Percentiles rank a stretch among this genome's conserved stretches.
phyloP scores from a whole-genome alignment of 2,329 filamentous ascomycete genomes.

The Cryphonectria naterciae region DNA sequence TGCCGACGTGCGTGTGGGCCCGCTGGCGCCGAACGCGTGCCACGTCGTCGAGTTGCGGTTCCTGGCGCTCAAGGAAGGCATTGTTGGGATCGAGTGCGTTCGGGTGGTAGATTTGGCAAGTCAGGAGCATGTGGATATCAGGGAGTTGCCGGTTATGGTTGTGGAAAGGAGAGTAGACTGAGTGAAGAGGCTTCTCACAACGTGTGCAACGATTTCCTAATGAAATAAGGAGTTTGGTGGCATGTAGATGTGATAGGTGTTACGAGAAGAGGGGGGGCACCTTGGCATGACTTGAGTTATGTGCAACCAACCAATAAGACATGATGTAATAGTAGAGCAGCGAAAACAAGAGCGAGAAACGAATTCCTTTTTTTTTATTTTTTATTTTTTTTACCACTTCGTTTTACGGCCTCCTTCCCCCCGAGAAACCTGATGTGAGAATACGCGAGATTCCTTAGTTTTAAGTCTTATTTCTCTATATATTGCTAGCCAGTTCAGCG shows the following conservation, averaged over 20 bases:
- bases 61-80: slow-evolving; percentile 67
- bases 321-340: slow-evolving; percentile 9
- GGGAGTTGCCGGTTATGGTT: slow-evolving; percentile 72
- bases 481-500: not conserved
- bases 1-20: slow-evolving; percentile 74
- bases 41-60: slow-evolving; percentile 76
- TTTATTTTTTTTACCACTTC: not conserved
- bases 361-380: not conserved
- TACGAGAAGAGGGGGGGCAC: not conserved
- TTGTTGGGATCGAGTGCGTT: slow-evolving; percentile 72
- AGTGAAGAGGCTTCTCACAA: not conserved
- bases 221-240: not conserved
- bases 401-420: not conserved
- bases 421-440: too few species aligned
- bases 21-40: slow-evolving; percentile 72
- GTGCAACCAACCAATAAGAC: not conserved
- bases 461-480: not conserved
- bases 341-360: not conserved
- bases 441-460: not conserved
- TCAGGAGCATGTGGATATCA: slow-evolving; percentile 77
- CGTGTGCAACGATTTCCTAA: not conserved
- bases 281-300: not conserved
- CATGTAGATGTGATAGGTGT: not conserved
- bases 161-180: slow-evolving; percentile 43
- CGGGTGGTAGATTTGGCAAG: slow-evolving; percentile 73